Percentiles rank a stretch among this genome's conserved stretches.
Evolutionary conservation across 805 yeast genomes (phyloP).

Genomic region (Saccharomycopsis oosterbeekiorum): DNA sequence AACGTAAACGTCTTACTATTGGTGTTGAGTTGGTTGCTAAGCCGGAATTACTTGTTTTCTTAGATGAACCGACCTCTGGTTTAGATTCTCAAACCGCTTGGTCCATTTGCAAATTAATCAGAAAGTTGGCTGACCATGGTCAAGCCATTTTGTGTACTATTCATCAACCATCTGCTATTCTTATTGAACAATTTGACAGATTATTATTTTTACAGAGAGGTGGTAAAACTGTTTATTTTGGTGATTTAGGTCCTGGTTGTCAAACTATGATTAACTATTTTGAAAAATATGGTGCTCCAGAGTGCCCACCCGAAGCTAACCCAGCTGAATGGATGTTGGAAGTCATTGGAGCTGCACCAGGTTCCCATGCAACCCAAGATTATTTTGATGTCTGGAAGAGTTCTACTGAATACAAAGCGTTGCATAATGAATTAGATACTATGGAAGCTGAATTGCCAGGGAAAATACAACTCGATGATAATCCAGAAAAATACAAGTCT

Average conservation of each 20-base stretch:
- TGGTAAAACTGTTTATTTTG: conserved; percentile 74
- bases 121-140: conserved; percentile 59
- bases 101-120: conserved; percentile 59
- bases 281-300: conserved; percentile 62
- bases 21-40: conserved; percentile 67
- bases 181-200: conserved; percentile 60
- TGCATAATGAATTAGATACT: conserved; percentile 40
- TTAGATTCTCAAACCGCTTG: conserved; percentile 58
- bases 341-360: conserved; percentile 75
- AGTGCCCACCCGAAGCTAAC: conserved; percentile 50
- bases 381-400: conserved; percentile 56
- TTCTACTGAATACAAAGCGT: conserved; percentile 38
- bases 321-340: conserved; percentile 73
- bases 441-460: conserved; percentile 40
- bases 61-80: conserved; percentile 71
- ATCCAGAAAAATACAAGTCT: conserved; percentile 23
- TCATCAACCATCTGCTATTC: conserved; percentile 70
- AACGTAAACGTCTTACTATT: conserved; percentile 56
- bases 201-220: conserved; percentile 60
- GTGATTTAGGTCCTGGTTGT: conserved; percentile 65
- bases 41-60: conserved; percentile 50
- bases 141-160: conserved; percentile 70
- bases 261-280: conserved; percentile 50
- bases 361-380: conserved; percentile 47
- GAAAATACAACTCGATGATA: conserved; percentile 27